Evolutionary conservation across 2,329 filamentous ascomycete species (phyloP), one percentile per base, ranked within the genome.

Genomic region (Botrytis aclada): DNA sequence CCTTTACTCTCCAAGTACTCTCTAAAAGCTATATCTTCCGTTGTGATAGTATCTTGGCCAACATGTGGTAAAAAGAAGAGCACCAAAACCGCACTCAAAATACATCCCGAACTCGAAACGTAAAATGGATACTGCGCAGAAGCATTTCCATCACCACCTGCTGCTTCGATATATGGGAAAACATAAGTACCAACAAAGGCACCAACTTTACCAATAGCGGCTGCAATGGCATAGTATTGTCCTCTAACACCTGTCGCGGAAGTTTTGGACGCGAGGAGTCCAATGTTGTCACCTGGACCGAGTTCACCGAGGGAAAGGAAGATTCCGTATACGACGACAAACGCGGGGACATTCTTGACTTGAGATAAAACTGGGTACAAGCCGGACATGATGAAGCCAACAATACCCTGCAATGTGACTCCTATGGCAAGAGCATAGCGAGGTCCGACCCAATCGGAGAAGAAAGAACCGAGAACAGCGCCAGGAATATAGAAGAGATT

Each of bases 231-330:
- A 77, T 92, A 91, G 82, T 91, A 92, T 80, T 93, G 89, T 3
- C 94, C 95, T 56, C 94, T 88, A n/a, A 98, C 91, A 29, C 92
- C 92, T 7, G 95, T 97, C 0, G 95, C 93, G 78, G 90, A 94
- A 2, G 93, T 95, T 85, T 97, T 97, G 64, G 92, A 92, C 0
- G 95, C 94, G 43, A 97, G 82, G 0, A 97, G 87, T 4, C 94
- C 94, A 77, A 97, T 97, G 81, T 97, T 97, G 84, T 97, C 93
- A 20, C 95, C 95, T 0, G 95, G 94, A 0, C 95, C 94, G 58
- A 97, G 83, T 81, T 96, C 93, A 67, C 93, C 93, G 1, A 95
- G 85, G 0, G 90, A 88, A 1, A 93, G 84, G 83, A 96, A 96
- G 75, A 96, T 86, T 25, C 90, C 93, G 77, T 94, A 95, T 4